Conservation (phyloP, 148 eudicot species). For the Agrostemma githago region DNA sequence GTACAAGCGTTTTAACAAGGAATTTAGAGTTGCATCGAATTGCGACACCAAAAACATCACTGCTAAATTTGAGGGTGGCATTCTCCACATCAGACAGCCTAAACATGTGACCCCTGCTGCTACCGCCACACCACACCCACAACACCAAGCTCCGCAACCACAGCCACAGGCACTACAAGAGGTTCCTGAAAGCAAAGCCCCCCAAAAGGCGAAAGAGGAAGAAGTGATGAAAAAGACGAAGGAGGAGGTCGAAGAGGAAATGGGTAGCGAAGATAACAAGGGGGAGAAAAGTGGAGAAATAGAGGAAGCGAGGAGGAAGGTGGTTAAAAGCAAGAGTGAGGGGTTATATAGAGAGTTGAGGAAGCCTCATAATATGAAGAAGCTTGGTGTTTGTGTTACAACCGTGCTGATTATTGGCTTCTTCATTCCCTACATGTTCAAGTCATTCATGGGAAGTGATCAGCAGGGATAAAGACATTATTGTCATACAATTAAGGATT, state of each 20-base stretch:
- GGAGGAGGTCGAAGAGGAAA: neutral
- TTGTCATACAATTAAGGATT: too few relatives aligned
- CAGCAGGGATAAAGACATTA: too few relatives aligned
- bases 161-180: constrained; percentile 13
- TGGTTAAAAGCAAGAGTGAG: neutral
- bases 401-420: constrained; percentile 32
- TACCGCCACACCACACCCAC: neutral
- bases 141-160: neutral
- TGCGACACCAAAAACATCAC: constrained; percentile 46
- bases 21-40: constrained; percentile 33
- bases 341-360: constrained; percentile 30
- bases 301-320: neutral
- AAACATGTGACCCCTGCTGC: constrained; percentile 41
- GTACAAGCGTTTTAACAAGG: constrained; percentile 49
- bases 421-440: constrained; percentile 25
- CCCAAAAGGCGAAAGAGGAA: neutral
- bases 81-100: constrained; percentile 45
- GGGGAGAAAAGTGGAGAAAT: neutral
- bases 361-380: constrained; percentile 33
- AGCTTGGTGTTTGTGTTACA: constrained; percentile 21
- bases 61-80: constrained; percentile 50
- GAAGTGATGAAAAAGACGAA: neutral
- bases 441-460: constrained; percentile 5
- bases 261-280: neutral
- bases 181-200: neutral